phyloP scores from a whole-genome alignment of 1,284 basidiomycete species.

The Fomitopsis schrenkii region DNA sequence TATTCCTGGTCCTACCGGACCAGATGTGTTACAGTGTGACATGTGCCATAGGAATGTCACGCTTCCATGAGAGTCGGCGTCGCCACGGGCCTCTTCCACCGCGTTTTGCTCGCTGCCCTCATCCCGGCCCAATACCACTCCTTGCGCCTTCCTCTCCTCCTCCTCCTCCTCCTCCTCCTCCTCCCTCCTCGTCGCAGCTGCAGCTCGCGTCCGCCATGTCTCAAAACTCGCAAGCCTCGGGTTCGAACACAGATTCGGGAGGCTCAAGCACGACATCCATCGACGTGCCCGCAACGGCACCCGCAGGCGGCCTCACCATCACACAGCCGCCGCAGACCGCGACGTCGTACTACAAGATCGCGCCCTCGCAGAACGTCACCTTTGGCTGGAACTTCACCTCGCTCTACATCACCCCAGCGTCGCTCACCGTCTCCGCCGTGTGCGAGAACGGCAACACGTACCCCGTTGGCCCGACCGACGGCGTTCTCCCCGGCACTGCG shows the following conservation, averaged over 20 bases:
- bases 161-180: not conserved
- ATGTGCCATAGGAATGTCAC: not conserved
- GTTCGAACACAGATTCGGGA: not conserved
- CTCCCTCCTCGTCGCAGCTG: not conserved
- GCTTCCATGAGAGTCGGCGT: not conserved
- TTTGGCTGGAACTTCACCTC: slow-evolving; percentile 91
- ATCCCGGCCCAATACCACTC: slow-evolving; percentile 28
- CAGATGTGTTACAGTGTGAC: not conserved
- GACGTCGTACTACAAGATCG: slow-evolving; percentile 89
- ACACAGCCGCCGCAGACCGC: slow-evolving; percentile 78
- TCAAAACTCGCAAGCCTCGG: slow-evolving; percentile 24
- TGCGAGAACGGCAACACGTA: slow-evolving; percentile 88
- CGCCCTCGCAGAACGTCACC: slow-evolving; percentile 67
- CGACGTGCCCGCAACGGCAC: slow-evolving; percentile 49
- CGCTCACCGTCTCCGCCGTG: slow-evolving; percentile 78
- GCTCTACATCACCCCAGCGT: slow-evolving; percentile 62
- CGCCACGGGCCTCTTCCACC: not conserved
- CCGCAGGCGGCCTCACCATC: slow-evolving; percentile 66
- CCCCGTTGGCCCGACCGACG: slow-evolving; percentile 76
- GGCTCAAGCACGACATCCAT: not conserved
- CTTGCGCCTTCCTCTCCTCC: not conserved
- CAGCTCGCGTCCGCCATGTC: not conserved
- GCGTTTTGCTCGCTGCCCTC: not conserved
- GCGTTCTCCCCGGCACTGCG: slow-evolving; percentile 66
- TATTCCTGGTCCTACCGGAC: not conserved